These are phyloP conservation scores for Thozetella sp. DNA, from an alignment of 495 filamentous ascomycete genomes.

Conservation along the genomic window DNA sequence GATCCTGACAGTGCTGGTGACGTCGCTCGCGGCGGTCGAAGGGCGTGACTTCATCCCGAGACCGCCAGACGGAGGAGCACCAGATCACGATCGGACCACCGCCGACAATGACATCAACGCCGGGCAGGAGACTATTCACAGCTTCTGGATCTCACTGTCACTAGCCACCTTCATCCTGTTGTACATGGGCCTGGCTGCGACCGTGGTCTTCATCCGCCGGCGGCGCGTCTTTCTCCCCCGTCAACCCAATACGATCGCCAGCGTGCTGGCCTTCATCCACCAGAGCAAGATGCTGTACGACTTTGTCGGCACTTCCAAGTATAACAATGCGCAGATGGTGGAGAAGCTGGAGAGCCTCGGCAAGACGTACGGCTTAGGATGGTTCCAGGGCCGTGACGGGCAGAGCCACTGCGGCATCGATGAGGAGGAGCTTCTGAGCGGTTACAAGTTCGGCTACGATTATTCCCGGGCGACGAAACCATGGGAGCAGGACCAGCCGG, in stretches of 20 bases:
- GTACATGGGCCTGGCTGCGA: slow-evolving; percentile 53
- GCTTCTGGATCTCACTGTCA: slow-evolving; percentile 60
- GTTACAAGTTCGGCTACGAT: slow-evolving; percentile 61
- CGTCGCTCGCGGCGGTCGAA: slow-evolving; percentile 60
- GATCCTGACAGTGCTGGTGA: slow-evolving; percentile 67
- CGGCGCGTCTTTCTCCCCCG: slow-evolving; percentile 68
- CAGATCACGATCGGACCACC: slow-evolving; percentile 9
- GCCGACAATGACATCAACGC: slow-evolving; percentile 34
- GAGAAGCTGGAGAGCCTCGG: slow-evolving; percentile 47
- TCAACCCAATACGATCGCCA: slow-evolving; percentile 73
- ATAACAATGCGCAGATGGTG: slow-evolving; percentile 58
- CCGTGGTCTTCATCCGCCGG: slow-evolving; percentile 54
- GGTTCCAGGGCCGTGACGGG: slow-evolving; percentile 70
- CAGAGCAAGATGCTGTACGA: slow-evolving; percentile 73
- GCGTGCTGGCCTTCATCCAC: slow-evolving; percentile 72
- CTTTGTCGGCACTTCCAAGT: slow-evolving; percentile 67
- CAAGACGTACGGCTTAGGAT: slow-evolving; percentile 72
- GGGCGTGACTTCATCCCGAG: slow-evolving; percentile 51
- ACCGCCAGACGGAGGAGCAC: background rate
- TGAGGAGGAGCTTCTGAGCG: slow-evolving; percentile 63
- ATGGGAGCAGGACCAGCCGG: slow-evolving; percentile 33
- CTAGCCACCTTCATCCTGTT: slow-evolving; percentile 61
- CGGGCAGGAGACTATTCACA: slow-evolving; percentile 61
- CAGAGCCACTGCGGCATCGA: slow-evolving; percentile 70
- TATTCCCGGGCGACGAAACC: slow-evolving; percentile 40